Conservation (phyloP, 2,329 filamentous ascomycete species). For the Xylariaceae sp. region DNA sequence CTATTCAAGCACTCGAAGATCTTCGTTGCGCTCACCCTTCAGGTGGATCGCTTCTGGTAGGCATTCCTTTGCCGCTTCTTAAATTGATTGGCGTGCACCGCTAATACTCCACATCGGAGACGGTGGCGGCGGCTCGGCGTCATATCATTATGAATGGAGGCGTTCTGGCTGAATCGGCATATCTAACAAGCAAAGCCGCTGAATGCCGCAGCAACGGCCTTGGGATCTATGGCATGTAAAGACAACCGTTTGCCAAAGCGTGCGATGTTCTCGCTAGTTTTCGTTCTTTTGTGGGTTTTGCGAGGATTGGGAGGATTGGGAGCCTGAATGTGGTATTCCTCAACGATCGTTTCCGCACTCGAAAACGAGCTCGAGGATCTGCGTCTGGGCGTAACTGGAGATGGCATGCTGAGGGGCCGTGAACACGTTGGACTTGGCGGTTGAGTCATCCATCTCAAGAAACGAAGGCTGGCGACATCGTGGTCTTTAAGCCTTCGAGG, state of each 20-base stretch:
- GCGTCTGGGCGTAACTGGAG: constrained; percentile 3
- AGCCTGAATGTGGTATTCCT: background rate
- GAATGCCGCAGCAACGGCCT: constrained; percentile 13
- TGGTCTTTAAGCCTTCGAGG: constrained; percentile 3
- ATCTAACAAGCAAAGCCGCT: constrained; percentile 17
- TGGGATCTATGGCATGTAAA: constrained; percentile 9
- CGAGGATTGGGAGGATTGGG: constrained; percentile 2
- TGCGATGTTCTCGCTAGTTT: constrained; percentile 15
- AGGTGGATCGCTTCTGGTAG: no score
- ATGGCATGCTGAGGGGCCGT: constrained; percentile 9
- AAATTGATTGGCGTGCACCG: no score
- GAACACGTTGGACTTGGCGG: background rate
- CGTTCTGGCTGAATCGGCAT: background rate
- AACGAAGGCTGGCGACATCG: background rate
- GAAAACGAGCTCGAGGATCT: constrained; percentile 13
- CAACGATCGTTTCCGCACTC: constrained; percentile 18
- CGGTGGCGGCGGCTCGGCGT: background rate
- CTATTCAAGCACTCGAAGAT: no score
- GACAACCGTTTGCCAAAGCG: constrained; percentile 23
- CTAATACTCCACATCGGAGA: no score
- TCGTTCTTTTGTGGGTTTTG: constrained; percentile 17
- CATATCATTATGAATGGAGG: background rate
- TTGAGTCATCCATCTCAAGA: background rate
- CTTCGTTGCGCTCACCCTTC: no score
- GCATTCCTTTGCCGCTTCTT: no score